Conservation (phyloP, 257 asterid species). For the Solanum sparsipilum region DNA sequence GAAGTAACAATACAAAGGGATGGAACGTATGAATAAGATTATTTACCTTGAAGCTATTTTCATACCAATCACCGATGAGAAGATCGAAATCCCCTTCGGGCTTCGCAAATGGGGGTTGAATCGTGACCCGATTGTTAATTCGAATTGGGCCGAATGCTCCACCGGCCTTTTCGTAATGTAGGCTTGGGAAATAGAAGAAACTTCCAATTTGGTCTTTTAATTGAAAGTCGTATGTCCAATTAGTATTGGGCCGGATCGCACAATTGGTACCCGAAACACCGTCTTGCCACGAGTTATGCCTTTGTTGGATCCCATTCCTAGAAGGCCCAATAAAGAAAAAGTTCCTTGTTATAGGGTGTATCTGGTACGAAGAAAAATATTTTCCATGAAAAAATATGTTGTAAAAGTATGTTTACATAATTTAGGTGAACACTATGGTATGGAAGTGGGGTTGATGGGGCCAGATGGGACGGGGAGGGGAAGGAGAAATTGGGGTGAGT, state of each 20-base stretch:
- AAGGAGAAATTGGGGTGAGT: neutral
- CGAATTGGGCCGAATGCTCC: slow-evolving; percentile 52
- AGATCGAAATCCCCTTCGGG: slow-evolving; percentile 41
- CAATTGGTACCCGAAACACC: slow-evolving; percentile 55
- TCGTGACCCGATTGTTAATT: slow-evolving; percentile 17
- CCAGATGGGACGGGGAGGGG: neutral
- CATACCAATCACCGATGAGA: slow-evolving; percentile 70
- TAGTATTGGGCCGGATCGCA: slow-evolving; percentile 32
- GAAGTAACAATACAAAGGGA: neutral
- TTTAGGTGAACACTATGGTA: neutral
- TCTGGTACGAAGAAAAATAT: neutral
- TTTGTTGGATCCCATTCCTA: slow-evolving; percentile 52
- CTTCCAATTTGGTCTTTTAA: slow-evolving; percentile 54
- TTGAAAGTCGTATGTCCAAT: slow-evolving; percentile 44
- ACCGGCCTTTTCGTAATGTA: slow-evolving; percentile 35
- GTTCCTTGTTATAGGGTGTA: neutral
- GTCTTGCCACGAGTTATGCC: slow-evolving; percentile 54
- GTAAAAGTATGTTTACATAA: neutral
- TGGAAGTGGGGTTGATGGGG: neutral
- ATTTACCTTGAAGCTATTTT: slow-evolving; percentile 33
- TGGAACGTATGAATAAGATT: neutral
- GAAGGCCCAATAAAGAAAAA: neutral
- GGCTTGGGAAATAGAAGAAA: slow-evolving; percentile 37
- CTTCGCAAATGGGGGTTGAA: slow-evolving; percentile 21
- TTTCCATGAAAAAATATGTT: no score